Conservation (phyloP, 345 rosid genomes). For the Melaleuca alternifolia region DNA sequence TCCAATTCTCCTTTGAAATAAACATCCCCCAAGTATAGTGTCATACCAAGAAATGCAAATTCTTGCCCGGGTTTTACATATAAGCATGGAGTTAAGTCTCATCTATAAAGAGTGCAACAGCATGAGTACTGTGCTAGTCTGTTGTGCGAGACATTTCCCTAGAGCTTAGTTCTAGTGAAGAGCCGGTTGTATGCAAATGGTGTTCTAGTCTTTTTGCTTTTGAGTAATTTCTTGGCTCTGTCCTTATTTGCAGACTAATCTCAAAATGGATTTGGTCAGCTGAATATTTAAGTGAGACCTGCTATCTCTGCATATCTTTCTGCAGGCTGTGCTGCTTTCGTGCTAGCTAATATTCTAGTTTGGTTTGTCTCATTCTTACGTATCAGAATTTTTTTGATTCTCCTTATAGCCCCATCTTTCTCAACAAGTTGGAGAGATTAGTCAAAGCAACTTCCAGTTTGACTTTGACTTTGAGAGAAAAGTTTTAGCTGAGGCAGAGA, state of each 20-base stretch:
- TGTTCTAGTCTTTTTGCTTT: neutral
- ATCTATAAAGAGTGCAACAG: neutral
- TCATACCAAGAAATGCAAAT: neutral
- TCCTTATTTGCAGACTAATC: neutral
- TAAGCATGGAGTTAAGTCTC: neutral
- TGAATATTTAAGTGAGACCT: neutral
- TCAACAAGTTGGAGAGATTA: slow-evolving; percentile 51
- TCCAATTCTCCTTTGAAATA: neutral
- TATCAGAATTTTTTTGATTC: neutral
- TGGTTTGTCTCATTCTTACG: neutral
- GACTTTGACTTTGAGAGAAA: slow-evolving; percentile 65
- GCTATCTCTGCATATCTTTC: neutral
- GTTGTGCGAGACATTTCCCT: neutral
- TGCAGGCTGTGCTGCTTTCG: neutral
- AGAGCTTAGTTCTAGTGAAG: neutral
- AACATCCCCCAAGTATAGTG: neutral
- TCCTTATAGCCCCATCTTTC: slow-evolving; percentile 47
- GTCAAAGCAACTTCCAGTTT: slow-evolving; percentile 63
- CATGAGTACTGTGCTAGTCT: neutral
- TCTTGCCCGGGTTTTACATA: neutral
- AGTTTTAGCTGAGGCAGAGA: slow-evolving; percentile 62
- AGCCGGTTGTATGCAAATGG: neutral
- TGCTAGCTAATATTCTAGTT: neutral
- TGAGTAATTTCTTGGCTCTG: neutral
- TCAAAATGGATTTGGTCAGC: neutral